Evolutionary conservation across 495 filamentous ascomycete genomes (phyloP), one percentile per base, ranked within the genome.

Genomic region (Bacidia rubella): DNA sequence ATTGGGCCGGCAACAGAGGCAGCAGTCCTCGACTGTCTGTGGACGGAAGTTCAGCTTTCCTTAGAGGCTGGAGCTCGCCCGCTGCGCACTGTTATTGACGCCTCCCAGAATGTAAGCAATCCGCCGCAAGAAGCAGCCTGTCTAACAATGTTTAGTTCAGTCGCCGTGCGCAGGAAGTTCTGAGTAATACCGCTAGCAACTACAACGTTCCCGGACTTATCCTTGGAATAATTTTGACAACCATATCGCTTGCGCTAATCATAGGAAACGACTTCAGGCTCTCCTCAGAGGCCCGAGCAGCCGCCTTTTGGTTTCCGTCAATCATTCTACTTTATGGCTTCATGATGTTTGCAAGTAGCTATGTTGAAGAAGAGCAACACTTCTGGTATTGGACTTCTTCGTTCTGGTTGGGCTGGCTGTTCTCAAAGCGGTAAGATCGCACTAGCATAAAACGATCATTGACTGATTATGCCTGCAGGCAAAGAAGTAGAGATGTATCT

Each of bases 281-380:
- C 21, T 49, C 61, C 20, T 15, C 22, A 10, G 12, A 39, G 32
- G 22, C 25, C 10, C 27, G 19, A 24, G 42, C 26, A 49, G 42
- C 45, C 22, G 47, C 39, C 22, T 15, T 29, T 3, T 54, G 46
- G 57, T 38, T 48, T 23, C 54, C 29, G 15, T 20, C 48, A 17
- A 12, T 78, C 4, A 67, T 77, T 1, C 9, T 82, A 1, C 62
- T 76, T 0, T 94, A 95, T 63, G 78, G 81, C 10, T 63, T 75
- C 26, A 90, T 94, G 83, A 97, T 96, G 88, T 97, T 97, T 67
- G 89, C 90, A 25, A 94, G 86, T 64, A 95, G 89, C 63, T 97
- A 88, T 62, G 87, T 99, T 22, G 92, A 99, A 63, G 92, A 99
- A 66, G 92, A 99, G 63, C 92, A 97, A 22, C 84, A 96, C 56